Evolutionary conservation across 2,329 filamentous ascomycete genomes (phyloP).

Genomic region (Diplocarpon mali): DNA sequence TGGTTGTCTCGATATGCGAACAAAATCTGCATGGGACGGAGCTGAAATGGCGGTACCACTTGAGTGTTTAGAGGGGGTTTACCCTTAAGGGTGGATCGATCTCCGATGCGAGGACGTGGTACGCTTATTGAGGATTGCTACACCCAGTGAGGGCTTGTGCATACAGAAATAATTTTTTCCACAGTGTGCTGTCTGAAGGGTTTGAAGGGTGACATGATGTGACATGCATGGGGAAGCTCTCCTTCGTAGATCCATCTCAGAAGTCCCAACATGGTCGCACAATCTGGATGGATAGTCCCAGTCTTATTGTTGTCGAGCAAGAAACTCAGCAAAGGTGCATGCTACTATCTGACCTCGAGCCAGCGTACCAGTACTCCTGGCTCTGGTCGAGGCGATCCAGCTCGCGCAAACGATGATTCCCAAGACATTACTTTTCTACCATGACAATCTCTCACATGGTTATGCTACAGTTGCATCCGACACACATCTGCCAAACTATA

Average conservation of each 20-base stretch:
- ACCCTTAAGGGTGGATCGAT: constrained; percentile 23
- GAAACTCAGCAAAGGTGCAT: too few species aligned
- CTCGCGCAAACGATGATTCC: too few species aligned
- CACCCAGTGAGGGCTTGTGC: constrained; percentile 32
- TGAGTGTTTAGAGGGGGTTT: constrained; percentile 37
- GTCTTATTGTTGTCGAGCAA: too few species aligned
- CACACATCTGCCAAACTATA: too few species aligned
- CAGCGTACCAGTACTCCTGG: too few species aligned
- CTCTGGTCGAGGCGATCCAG: too few species aligned
- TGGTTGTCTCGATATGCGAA: constrained; percentile 25
- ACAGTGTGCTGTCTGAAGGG: constrained; percentile 23
- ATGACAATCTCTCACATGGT: too few species aligned
- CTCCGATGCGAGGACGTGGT: constrained; percentile 49
- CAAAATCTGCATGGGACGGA: constrained; percentile 36
- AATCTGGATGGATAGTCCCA: too few species aligned
- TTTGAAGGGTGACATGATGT: neutral
- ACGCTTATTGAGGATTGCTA: constrained; percentile 52
- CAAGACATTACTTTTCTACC: too few species aligned
- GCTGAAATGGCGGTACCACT: constrained; percentile 46
- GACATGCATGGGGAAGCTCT: neutral
- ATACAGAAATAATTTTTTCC: constrained; percentile 50
- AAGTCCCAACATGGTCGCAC: neutral
- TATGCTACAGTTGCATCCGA: too few species aligned
- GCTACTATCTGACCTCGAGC: too few species aligned
- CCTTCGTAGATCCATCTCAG: neutral